phyloP scores from a whole-genome alignment of 805 yeast genomes.

The Candida argentea region DNA sequence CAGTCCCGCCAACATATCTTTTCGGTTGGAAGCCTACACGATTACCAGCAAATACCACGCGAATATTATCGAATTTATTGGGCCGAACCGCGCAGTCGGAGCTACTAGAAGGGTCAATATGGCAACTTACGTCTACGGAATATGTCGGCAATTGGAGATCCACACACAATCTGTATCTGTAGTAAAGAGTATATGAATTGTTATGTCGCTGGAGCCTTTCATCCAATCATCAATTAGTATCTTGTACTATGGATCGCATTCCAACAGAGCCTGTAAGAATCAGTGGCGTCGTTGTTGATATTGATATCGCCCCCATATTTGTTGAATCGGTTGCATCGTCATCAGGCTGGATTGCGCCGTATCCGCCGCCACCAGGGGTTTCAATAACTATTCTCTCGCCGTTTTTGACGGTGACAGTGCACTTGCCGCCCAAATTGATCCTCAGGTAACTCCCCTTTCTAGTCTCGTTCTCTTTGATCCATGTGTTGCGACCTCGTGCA shows the following conservation, averaged over 20 bases:
- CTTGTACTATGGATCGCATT: slow-evolving; percentile 22
- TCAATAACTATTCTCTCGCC: slow-evolving; percentile 32
- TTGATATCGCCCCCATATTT: slow-evolving; percentile 2
- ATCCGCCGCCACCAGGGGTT: slow-evolving; percentile 40
- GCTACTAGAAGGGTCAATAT: too few species aligned
- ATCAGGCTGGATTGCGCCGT: slow-evolving; percentile 22
- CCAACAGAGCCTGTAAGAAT: slow-evolving; percentile 29
- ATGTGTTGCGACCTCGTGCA: slow-evolving; percentile 44
- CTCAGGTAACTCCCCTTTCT: too few species aligned
- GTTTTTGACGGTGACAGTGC: slow-evolving; percentile 20
- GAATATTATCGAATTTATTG: too few species aligned
- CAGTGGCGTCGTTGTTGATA: slow-evolving; percentile 14
- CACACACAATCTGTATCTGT: too few species aligned
- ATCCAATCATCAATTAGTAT: slow-evolving; percentile 18
- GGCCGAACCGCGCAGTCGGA: too few species aligned
- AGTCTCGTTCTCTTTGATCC: slow-evolving; percentile 14
- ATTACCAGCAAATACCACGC: too few species aligned
- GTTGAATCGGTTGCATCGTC: slow-evolving; percentile 2
- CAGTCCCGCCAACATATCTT: too few species aligned
- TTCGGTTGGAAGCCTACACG: too few species aligned
- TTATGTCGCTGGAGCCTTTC: not conserved
- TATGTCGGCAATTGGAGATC: too few species aligned
- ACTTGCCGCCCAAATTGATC: slow-evolving; percentile 23
- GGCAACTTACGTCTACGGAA: too few species aligned
- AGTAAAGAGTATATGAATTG: too few species aligned